Percentiles rank a stretch among this genome's conserved stretches.
Evolutionary conservation across 495 filamentous ascomycete species (phyloP).

Genomic region (Neurospora intermedia): DNA sequence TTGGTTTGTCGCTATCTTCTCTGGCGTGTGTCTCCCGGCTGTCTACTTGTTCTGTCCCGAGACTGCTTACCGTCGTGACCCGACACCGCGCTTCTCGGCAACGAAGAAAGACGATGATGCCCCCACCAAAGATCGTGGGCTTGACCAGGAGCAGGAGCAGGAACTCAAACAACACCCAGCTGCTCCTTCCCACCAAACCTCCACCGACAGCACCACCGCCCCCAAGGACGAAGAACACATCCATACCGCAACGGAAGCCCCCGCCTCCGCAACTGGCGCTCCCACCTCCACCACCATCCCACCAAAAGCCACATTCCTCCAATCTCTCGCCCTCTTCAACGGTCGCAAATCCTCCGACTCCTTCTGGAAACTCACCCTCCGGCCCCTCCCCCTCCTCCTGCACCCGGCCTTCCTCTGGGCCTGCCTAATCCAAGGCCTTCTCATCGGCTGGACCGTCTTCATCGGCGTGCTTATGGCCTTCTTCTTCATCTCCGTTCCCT

Average conservation of each 20-base stretch:
- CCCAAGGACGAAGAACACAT: not conserved
- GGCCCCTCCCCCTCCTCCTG: conserved; percentile 52
- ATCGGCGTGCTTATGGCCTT: conserved; percentile 80
- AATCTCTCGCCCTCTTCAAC: conserved; percentile 61
- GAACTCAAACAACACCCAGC: not conserved
- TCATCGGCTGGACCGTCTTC: conserved; percentile 93
- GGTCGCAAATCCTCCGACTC: conserved; percentile 58
- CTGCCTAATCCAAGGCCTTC: conserved; percentile 76
- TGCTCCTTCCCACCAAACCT: not conserved
- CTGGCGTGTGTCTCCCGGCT: conserved; percentile 49
- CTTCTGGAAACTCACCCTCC: conserved; percentile 54
- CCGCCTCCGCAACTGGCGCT: not conserved
- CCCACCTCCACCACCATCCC: not conserved
- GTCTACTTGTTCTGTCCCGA: conserved; percentile 76
- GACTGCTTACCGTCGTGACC: conserved; percentile 61
- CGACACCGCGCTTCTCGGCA: not conserved
- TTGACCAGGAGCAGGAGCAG: not conserved
- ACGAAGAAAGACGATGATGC: not conserved
- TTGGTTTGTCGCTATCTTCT: conserved; percentile 64
- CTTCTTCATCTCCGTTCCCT: conserved; percentile 68
- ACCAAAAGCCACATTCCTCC: conserved; percentile 40
- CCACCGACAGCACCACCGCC: not conserved
- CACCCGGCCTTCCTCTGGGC: conserved; percentile 88
- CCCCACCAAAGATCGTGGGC: not conserved
- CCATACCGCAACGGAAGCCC: not conserved